These are phyloP conservation scores for Pseudogymnoascus sp. DNA, from an alignment of 2,329 filamentous ascomycete genomes.

Conservation along the genomic window DNA sequence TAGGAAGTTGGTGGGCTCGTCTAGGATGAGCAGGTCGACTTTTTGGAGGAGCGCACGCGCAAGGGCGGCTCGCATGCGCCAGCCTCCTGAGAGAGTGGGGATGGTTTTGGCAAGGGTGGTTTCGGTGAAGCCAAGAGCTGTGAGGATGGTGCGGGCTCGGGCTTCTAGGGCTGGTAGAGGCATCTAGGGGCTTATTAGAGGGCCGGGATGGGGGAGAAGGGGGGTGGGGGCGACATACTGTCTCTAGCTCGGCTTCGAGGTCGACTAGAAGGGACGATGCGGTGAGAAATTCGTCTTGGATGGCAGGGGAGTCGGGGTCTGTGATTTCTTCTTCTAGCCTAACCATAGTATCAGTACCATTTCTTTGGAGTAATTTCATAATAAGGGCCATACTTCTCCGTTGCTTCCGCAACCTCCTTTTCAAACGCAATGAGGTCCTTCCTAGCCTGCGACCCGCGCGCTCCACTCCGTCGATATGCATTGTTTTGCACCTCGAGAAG, in stretches of 20 bases:
- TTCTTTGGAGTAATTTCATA: neutral
- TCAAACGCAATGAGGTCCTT: conserved; percentile 66
- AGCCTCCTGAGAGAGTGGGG: conserved; percentile 65
- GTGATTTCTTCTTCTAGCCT: neutral
- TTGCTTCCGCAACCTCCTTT: conserved; percentile 51
- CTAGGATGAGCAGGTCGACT: conserved; percentile 70
- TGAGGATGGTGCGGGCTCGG: conserved; percentile 57
- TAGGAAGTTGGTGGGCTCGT: conserved; percentile 83
- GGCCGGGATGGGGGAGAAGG: neutral
- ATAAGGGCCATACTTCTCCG: conserved; percentile 23
- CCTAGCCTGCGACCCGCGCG: conserved; percentile 65
- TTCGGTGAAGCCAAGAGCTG: conserved; percentile 65
- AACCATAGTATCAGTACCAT: neutral
- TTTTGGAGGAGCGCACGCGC: conserved; percentile 62
- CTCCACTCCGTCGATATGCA: conserved; percentile 65
- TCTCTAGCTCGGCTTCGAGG: conserved; percentile 2
- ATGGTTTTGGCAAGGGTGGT: conserved; percentile 51
- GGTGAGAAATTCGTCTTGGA: neutral
- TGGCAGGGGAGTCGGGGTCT: conserved; percentile 6
- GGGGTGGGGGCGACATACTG: neutral
- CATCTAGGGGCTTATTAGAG: neutral
- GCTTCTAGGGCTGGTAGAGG: conserved; percentile 41
- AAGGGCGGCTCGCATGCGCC: conserved; percentile 62
- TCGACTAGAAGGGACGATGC: conserved; percentile 28
- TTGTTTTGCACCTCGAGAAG: conserved; percentile 66